These are phyloP conservation scores for Diaporthe eres DNA, from an alignment of 2,329 filamentous ascomycete genomes.

Conservation along the genomic window DNA sequence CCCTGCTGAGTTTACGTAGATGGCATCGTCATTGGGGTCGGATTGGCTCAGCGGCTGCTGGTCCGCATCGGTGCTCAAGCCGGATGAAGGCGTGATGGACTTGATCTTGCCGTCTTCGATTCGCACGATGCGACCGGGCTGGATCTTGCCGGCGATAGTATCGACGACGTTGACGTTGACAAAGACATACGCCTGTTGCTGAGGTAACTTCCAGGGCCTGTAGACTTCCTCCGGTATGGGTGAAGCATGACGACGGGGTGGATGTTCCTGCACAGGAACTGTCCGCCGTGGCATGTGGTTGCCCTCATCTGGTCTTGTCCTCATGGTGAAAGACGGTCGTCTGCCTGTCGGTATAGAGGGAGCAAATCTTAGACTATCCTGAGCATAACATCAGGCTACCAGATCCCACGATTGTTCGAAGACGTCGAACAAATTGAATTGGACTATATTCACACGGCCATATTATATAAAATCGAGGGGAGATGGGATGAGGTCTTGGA, in stretches of 20 bases:
- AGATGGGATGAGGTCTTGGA: not conserved
- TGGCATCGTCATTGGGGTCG: not conserved
- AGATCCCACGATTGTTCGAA: not conserved
- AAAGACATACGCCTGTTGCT: conserved; percentile 53
- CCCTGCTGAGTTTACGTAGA: conserved; percentile 56
- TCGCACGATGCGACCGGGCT: conserved; percentile 50
- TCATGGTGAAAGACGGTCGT: not conserved
- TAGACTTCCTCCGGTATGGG: conserved; percentile 43
- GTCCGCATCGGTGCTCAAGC: rapidly evolving
- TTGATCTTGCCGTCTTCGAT: conserved; percentile 54
- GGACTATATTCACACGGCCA: no score
- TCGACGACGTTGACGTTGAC: conserved; percentile 61
- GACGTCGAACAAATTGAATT: no score
- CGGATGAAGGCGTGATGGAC: conserved; percentile 40
- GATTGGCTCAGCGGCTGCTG: not conserved
- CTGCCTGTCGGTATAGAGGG: not conserved
- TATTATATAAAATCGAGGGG: not conserved
- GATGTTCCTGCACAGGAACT: not conserved
- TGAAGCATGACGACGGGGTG: not conserved
- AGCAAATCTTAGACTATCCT: no score
- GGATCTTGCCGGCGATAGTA: conserved; percentile 51
- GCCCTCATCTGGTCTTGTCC: not conserved
- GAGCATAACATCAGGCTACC: no score
- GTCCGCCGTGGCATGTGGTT: not conserved
- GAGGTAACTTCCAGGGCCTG: conserved; percentile 54